Evolutionary conservation across 2,329 filamentous ascomycete genomes (phyloP), one percentile per base, ranked within the genome.

Genomic region (Catunica adiposa): DNA sequence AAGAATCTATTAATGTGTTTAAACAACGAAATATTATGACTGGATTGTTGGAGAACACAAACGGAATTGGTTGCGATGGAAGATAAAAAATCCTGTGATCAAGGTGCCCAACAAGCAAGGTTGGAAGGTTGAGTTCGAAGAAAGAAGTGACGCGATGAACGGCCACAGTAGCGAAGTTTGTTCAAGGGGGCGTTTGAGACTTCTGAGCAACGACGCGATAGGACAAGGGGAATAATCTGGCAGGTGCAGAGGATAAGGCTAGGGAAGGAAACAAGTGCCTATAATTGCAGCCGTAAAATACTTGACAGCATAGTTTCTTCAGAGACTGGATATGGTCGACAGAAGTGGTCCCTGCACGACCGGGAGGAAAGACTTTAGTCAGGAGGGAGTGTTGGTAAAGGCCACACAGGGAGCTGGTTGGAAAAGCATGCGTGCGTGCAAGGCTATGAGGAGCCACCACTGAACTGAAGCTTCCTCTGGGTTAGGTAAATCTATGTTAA

Each of bases 231-330:
- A 52, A 52, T n/a, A 9, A 52, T 38, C 31, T 52, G 50, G 31
- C 50, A 52, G 50, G 31, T 52, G 50, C 31, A 38, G 17, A 48
- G 50, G 34, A 52, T 52, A 52, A 52, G 50, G 50, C 50, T 52
- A 29, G n/a, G n/a, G 20, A 26, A 38, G 50, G 50, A 8, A 52
- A 37, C 22, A 51, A 38, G 31, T 11, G 26, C 22, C 44, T 14
- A 48, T 22, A 25, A 48, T 20, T 25, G 22, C 9, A 25, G 22
- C 22, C n/a, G 2, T 11, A 8, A 48, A 48, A 25, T n/a, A 17
- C 9, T 11, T 42, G 44, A 48, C 44, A 48, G 44, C 20, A 48
- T 22, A n/a, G 44, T 48, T 44, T 8, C 17, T 20, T 5, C 9
- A 48, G 44, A 26, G 26, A 48, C 17, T 48, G 44, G 23, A 48